Evolutionary conservation across 2,329 filamentous ascomycete species (phyloP), one percentile per base, ranked within the genome.

Genomic region (Aotearoamyces nothofagi): DNA sequence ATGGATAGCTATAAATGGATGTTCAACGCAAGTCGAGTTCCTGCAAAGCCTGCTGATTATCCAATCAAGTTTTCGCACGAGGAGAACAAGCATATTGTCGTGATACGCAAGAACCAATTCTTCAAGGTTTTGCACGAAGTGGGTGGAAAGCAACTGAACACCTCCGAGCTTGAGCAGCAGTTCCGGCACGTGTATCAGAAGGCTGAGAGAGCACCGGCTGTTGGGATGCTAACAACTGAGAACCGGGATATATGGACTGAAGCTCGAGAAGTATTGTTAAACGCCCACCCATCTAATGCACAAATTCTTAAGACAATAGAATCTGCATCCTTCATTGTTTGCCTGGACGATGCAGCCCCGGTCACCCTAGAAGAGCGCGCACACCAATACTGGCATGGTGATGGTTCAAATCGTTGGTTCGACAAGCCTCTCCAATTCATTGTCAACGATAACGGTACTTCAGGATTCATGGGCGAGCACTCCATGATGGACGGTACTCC

Each of bases 401-500:
- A 98, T 47, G 90, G 90, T 33, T 64, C 71, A 43, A 98, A 98
- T 64, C 74, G 90, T 41, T 98, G 86, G 86, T 96, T 76, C 50
- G 90, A 98, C 66, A 98, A 98, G 66, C 90, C 90, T 5, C 62
- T 93, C 30, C 87, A 98, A 57, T 96, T 98, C 60, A 92, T 98
- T 52, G 55, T 98, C 60, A 94, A 93, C 56, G 86, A 98, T 53
- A 98, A 98, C 53, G 90, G 90, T 43, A 92, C 90, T 5, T 80
- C 90, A 2, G 90, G 90, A 36, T 98, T 98, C 66, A 87, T 84
- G 67, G 90, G 90, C 48, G 90, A 98, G 60, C 90, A 98, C 66
- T 92, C 81, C 46, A 96, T 98, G 90, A 98, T 98, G 92, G 90
- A 98, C 52, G 90, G 92, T 39, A 98, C 90, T 5, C 86, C 92